Evolutionary conservation across 2,329 filamentous ascomycete species (phyloP).

Genomic region (Torrubiellomyces zombiae): DNA sequence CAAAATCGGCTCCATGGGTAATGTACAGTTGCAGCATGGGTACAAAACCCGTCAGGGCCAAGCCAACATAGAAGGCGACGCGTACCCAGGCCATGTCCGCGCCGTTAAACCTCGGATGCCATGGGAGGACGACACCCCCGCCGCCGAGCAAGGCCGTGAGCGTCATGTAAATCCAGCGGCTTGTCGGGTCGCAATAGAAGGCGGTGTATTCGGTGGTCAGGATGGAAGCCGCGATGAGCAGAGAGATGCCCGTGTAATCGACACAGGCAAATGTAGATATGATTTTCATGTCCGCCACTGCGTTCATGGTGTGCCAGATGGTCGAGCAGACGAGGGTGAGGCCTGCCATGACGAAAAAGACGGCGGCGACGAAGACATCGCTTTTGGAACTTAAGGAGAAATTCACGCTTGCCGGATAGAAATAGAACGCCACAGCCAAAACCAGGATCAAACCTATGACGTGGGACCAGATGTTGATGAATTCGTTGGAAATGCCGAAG

Average conservation of each 20-base stretch:
- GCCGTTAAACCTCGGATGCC: slow-evolving; percentile 91
- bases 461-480: slow-evolving; percentile 97
- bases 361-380: slow-evolving; percentile 77
- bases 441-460: slow-evolving; percentile 78
- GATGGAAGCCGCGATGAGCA: slow-evolving; percentile 89
- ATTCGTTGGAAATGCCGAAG: slow-evolving; percentile 78
- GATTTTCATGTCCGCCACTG: slow-evolving; percentile 74
- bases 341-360: slow-evolving; percentile 92
- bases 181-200: slow-evolving; percentile 90
- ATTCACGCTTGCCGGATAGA: slow-evolving; percentile 77
- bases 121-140: slow-evolving; percentile 79
- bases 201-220: slow-evolving; percentile 97
- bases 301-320: slow-evolving; percentile 98
- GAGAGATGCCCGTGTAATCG: slow-evolving; percentile 92
- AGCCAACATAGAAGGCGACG: slow-evolving; percentile 77
- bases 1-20: slow-evolving; percentile 63
- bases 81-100: slow-evolving; percentile 84
- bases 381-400: slow-evolving; percentile 75
- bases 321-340: slow-evolving; percentile 91
- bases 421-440: slow-evolving; percentile 80
- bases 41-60: slow-evolving; percentile 76
- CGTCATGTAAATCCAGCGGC: slow-evolving; percentile 72
- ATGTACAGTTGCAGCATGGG: slow-evolving; percentile 71
- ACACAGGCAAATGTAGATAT: slow-evolving; percentile 95
- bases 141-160: slow-evolving; percentile 68